Evolutionary conservation across 371 early-diverging fungal species (phyloP), one percentile per base, ranked within the genome.

Genomic region (Dentiscutata heterogama): DNA sequence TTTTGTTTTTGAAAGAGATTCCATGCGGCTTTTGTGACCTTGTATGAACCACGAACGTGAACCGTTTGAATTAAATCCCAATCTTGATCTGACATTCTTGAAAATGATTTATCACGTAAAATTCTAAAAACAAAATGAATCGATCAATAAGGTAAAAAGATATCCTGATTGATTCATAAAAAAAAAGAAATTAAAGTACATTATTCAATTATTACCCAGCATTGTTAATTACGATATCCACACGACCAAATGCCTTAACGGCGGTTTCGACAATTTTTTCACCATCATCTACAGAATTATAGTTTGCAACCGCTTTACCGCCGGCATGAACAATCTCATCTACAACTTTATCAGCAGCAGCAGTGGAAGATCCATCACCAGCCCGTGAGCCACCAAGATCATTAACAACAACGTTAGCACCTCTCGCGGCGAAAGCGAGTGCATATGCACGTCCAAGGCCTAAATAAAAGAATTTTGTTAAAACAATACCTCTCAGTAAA

Each of bases 21-120:
- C 99, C 99, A 99, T 18, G 98, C 99, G 58, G 99, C 99, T 89
- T 95, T 96, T 70, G 97, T 93, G 82, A 97, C 95, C 85, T 96
- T 94, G 92, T 97, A 99, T 16, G 97, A 92, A 53, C 99, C 99
- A 80, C 94, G 92, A 81, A 99, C 94, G 85, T 99, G 99, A 35
- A 97, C 98, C 81, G 90, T 88, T 78, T 96, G 93, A 83, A 99
- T 94, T 58, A 97, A 86, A 84, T 98, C 97, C 99, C 99, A 99
- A 87, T 98, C 98, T 74, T 91, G 91, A 88, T 98, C 98, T 3
- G 96, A 94, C 96, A 98, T 98, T 82, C 96, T 92, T 67, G 95
- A 91, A 88, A 99, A 98, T 60, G 97, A 94, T 83, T 94, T 95
- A 89, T 99, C 99, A 85, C 98, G 96, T 79, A 99, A 91, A 83